These are phyloP conservation scores for Podospora anserina DNA, from an alignment of 495 filamentous ascomycete species.

Conservation along the genomic window DNA sequence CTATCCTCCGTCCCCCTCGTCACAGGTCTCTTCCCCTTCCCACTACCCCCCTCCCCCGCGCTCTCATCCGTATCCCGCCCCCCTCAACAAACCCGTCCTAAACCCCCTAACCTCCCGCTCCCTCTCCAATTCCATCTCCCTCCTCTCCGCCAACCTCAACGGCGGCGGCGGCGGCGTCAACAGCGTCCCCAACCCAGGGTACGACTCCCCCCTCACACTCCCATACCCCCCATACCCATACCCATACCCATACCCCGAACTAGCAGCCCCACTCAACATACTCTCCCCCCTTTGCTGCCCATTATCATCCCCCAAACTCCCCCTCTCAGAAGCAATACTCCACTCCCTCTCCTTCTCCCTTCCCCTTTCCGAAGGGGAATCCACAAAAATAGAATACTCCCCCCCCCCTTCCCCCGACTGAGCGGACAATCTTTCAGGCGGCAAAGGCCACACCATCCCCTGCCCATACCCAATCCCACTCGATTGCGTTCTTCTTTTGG, in stretches of 20 bases:
- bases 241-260: not conserved
- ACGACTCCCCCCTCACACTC: not conserved
- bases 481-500: slow-evolving; percentile 3
- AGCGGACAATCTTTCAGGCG: not conserved
- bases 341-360: not conserved
- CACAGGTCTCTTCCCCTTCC: not conserved
- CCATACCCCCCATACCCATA: not conserved
- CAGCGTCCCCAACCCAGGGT: slow-evolving; percentile 4
- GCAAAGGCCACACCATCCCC: slow-evolving; percentile 3
- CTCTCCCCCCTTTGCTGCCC: not conserved
- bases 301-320: not conserved
- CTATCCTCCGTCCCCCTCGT: not conserved
- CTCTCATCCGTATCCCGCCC: not conserved
- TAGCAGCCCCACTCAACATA: not conserved
- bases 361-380: not conserved
- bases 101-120: not conserved
- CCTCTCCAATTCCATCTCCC: not conserved
- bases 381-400: slow-evolving; percentile 1
- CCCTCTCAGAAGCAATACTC: slow-evolving; percentile 6
- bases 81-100: not conserved
- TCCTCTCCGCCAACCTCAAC: not conserved
- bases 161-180: slow-evolving; percentile 5
- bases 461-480: not conserved
- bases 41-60: not conserved
- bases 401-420: no score